Conservation (phyloP, 495 filamentous ascomycete genomes). For the Chaetomium cochliodes region DNA sequence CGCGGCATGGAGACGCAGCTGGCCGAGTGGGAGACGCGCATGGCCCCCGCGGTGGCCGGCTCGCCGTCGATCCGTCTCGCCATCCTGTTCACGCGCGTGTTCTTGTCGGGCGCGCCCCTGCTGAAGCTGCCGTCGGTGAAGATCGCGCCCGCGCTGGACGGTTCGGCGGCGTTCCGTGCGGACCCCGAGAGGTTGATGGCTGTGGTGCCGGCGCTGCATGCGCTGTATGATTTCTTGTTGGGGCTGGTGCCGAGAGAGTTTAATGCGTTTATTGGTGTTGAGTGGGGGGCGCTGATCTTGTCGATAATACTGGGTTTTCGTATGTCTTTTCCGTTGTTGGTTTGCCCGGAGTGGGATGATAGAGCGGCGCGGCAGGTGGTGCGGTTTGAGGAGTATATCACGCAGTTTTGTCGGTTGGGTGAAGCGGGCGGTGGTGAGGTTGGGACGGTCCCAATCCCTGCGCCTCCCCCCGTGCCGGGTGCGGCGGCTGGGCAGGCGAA, state of each 20-base stretch:
- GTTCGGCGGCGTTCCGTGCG: slow-evolving; percentile 16
- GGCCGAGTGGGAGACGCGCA: slow-evolving; percentile 39
- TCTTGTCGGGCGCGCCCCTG: slow-evolving; percentile 39
- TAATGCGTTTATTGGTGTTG: slow-evolving; percentile 35
- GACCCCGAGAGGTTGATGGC: slow-evolving; percentile 20
- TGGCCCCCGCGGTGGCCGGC: slow-evolving; percentile 31
- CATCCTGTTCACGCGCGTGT: slow-evolving; percentile 38
- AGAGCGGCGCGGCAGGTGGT: slow-evolving; percentile 32
- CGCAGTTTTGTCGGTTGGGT: slow-evolving; percentile 29
- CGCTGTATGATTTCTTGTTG: slow-evolving; percentile 35
- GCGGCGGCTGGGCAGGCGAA: slow-evolving; percentile 13
- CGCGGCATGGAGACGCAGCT: slow-evolving; percentile 46
- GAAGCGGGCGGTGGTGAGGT: background rate
- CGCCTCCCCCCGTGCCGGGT: background rate
- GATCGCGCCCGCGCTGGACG: slow-evolving; percentile 3
- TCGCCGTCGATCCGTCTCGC: slow-evolving; percentile 34
- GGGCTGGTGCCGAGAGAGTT: slow-evolving; percentile 28
- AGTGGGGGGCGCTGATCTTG: slow-evolving; percentile 40
- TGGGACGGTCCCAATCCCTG: background rate
- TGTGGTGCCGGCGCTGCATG: slow-evolving; percentile 26
- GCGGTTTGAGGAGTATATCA: slow-evolving; percentile 36
- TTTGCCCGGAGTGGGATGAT: slow-evolving; percentile 43
- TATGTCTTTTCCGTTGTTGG: slow-evolving; percentile 40
- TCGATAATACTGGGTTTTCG: slow-evolving; percentile 43
- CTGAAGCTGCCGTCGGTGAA: slow-evolving; percentile 31